These are phyloP conservation scores for Penicillium argentinense DNA, from an alignment of 495 filamentous ascomycete genomes.

Conservation along the genomic window DNA sequence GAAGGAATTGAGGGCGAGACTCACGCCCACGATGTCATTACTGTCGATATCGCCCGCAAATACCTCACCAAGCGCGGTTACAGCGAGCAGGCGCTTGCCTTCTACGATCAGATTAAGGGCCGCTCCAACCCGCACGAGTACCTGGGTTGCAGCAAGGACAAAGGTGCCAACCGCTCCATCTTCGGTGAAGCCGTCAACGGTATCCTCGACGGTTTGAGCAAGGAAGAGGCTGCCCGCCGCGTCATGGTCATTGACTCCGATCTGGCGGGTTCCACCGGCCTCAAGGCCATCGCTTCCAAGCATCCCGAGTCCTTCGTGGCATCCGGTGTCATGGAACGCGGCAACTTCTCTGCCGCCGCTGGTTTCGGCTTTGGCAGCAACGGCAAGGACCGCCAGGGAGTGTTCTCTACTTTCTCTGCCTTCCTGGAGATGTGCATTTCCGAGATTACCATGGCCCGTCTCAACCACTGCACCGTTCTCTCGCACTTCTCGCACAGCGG, in stretches of 20 bases:
- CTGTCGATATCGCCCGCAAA: conserved; percentile 39
- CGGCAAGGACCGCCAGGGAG: conserved; percentile 38
- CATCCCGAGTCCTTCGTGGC: conserved; percentile 39
- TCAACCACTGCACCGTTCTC: conserved; percentile 41
- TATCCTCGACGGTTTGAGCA: conserved; percentile 37
- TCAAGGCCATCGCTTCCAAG: conserved; percentile 33
- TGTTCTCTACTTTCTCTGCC: conserved; percentile 43
- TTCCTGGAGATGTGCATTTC: conserved; percentile 45
- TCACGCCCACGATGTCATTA: conserved; percentile 39
- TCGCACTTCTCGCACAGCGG: conserved; percentile 44
- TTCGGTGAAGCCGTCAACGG: conserved; percentile 42
- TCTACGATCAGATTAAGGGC: conserved; percentile 42
- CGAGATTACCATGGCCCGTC: conserved; percentile 43
- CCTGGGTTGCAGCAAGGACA: conserved; percentile 33
- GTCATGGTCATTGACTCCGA: conserved; percentile 48
- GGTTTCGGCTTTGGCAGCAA: conserved; percentile 43
- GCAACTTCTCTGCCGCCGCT: conserved; percentile 42
- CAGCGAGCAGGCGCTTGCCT: conserved; percentile 32
- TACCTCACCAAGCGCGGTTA: conserved; percentile 43
- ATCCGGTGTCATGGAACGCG: conserved; percentile 42
- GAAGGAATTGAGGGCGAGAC: conserved; percentile 35
- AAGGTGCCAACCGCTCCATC: conserved; percentile 36
- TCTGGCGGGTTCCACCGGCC: conserved; percentile 40
- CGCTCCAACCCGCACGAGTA: conserved; percentile 38
- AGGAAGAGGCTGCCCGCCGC: conserved; percentile 36